Evolutionary conservation across 2,329 filamentous ascomycete species (phyloP).

Genomic region (Nemania bipapillata): DNA sequence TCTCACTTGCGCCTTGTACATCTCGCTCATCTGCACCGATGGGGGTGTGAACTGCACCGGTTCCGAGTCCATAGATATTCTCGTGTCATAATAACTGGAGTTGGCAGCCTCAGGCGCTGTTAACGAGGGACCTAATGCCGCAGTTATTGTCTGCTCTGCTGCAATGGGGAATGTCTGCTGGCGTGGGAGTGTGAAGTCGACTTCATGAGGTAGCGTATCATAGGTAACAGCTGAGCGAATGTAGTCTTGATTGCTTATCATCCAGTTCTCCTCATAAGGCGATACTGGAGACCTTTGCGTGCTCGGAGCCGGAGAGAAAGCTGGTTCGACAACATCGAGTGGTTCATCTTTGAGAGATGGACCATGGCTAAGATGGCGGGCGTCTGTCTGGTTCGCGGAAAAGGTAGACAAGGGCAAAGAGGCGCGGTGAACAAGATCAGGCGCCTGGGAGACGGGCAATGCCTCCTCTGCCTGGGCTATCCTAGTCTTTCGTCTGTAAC

Average conservation of each 20-base stretch:
- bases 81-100: conserved; percentile 51
- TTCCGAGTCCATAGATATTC: conserved; percentile 51
- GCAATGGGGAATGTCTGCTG: conserved; percentile 41
- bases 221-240: conserved; percentile 35
- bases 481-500: conserved; percentile 45
- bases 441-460: conserved; percentile 38
- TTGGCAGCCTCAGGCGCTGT: conserved; percentile 48
- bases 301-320: conserved; percentile 9
- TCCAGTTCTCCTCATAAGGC: conserved; percentile 40
- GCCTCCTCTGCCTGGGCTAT: conserved; percentile 42
- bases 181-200: conserved; percentile 42
- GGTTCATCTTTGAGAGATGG: conserved; percentile 40
- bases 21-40: conserved; percentile 48
- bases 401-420: conserved; percentile 39
- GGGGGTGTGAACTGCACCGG: conserved; percentile 45
- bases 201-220: conserved; percentile 39
- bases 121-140: conserved; percentile 39
- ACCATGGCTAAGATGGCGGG: conserved; percentile 28
- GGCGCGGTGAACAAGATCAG: conserved; percentile 29
- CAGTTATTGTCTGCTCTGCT: conserved; percentile 35
- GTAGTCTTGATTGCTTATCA: conserved; percentile 38
- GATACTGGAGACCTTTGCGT: conserved; percentile 38
- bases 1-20: conserved; percentile 49
- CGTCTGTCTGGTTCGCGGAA: conserved; percentile 32
- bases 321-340: conserved; percentile 35